Percentiles rank a stretch among this genome's conserved stretches.
Conservation (phyloP, 2,329 filamentous ascomycete genomes). For the Colletotrichum eremochloae region DNA sequence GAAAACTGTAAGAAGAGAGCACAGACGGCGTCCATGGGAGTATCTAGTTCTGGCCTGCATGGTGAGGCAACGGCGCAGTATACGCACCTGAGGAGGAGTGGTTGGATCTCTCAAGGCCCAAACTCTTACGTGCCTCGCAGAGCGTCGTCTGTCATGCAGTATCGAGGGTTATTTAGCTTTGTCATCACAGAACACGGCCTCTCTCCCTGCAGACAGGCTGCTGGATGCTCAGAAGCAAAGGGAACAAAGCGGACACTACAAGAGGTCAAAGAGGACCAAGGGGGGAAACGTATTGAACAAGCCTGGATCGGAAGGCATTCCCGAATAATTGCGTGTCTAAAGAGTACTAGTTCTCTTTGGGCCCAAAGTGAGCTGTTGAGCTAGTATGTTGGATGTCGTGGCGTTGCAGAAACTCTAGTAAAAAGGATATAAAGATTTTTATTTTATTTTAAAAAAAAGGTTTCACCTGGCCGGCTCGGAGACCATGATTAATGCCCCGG, state of each 20-base stretch:
- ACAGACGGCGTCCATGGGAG: slow-evolving; percentile 25
- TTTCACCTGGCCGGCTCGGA: slow-evolving; percentile 30
- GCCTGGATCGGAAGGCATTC: slow-evolving; percentile 26
- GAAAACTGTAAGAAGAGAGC: slow-evolving; percentile 23
- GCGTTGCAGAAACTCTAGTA: slow-evolving; percentile 27
- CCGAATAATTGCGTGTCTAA: slow-evolving; percentile 18
- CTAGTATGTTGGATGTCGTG: slow-evolving; percentile 27
- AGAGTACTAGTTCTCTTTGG: slow-evolving; percentile 7
- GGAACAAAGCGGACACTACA: slow-evolving; percentile 1
- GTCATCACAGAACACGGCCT: slow-evolving; percentile 1
- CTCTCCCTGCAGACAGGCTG: slow-evolving; percentile 4
- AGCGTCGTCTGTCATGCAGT: slow-evolving; percentile 12
- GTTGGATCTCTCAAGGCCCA: neutral
- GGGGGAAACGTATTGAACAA: slow-evolving; percentile 8
- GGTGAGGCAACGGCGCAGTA: slow-evolving; percentile 34
- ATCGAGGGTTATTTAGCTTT: neutral
- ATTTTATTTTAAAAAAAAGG: neutral
- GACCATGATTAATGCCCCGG: neutral
- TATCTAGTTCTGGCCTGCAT: slow-evolving; percentile 38
- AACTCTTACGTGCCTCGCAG: slow-evolving; percentile 16
- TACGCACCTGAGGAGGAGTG: slow-evolving; percentile 9
- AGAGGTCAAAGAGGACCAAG: slow-evolving; percentile 12
- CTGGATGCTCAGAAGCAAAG: slow-evolving; percentile 17
- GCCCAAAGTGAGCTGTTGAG: neutral
- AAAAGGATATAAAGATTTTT: neutral